Percentiles rank a stretch among this genome's conserved stretches.
Conservation (phyloP, 139 green algal genomes). For the Tetradesmus lagerheimii region DNA sequence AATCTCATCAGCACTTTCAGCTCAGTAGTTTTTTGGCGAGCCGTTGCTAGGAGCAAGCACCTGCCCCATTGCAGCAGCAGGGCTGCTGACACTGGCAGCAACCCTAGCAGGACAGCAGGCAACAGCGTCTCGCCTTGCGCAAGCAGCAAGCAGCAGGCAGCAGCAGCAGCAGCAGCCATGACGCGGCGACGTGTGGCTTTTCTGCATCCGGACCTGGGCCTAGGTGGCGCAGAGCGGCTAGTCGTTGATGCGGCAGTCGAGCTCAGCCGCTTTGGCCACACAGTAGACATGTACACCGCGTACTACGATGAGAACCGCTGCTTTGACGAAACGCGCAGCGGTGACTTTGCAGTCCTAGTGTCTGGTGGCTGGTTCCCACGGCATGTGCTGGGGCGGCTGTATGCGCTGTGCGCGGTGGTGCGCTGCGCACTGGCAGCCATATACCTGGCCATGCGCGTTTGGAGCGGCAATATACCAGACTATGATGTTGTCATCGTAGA, state of each 20-base stretch:
- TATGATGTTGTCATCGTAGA: slow-evolving; percentile 93
- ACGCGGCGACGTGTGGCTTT: slow-evolving; percentile 79
- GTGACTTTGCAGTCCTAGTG: slow-evolving; percentile 82
- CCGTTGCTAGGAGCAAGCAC: background rate
- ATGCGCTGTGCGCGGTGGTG: slow-evolving; percentile 91
- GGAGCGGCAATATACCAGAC: slow-evolving; percentile 32
- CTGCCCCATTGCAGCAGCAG: background rate
- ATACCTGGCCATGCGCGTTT: slow-evolving; percentile 69
- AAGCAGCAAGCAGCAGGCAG: background rate
- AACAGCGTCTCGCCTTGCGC: background rate
- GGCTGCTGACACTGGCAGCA: background rate
- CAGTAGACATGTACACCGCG: slow-evolving; percentile 94
- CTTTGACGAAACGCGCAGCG: slow-evolving; percentile 92
- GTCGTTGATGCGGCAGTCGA: slow-evolving; percentile 96
- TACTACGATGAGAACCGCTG: slow-evolving; percentile 88
- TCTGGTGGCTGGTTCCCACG: slow-evolving; percentile 92
- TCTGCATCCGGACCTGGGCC: slow-evolving; percentile 92
- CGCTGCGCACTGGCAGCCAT: slow-evolving; percentile 83
- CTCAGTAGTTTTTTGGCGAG: too few relatives aligned
- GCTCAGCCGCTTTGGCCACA: slow-evolving; percentile 79
- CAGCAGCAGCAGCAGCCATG: background rate
- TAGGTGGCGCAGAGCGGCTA: slow-evolving; percentile 96
- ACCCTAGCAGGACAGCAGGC: background rate
- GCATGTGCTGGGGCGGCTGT: slow-evolving; percentile 67
- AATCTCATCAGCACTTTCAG: too few relatives aligned